Conservation (phyloP, 345 rosid genomes). For the Arabidopsis arenosa region DNA sequence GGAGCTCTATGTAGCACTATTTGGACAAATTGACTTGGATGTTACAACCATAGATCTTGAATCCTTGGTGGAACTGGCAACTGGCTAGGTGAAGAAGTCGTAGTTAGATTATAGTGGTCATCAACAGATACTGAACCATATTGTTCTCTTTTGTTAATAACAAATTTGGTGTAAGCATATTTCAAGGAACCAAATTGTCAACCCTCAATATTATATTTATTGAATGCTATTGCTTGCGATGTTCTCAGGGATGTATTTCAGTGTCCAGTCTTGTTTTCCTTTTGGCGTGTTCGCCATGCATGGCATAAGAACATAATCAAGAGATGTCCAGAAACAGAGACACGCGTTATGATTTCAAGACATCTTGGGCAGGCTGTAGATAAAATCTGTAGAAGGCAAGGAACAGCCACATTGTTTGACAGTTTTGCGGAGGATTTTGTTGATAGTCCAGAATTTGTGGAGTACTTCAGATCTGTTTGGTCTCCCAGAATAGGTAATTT, state of each 20-base stretch:
- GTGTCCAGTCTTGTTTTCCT: constrained; percentile 77
- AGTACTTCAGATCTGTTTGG: constrained; percentile 89
- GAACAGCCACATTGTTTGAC: constrained; percentile 56
- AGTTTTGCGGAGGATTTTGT: constrained; percentile 66
- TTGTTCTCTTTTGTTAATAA: constrained; percentile 16
- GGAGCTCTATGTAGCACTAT: neutral
- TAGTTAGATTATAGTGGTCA: neutral
- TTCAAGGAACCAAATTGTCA: constrained; percentile 20
- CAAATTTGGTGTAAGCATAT: neutral
- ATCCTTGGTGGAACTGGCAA: constrained; percentile 1
- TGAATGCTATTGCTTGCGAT: constrained; percentile 32
- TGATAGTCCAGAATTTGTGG: constrained; percentile 65
- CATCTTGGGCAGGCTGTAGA: constrained; percentile 69
- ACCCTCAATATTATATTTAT: neutral
- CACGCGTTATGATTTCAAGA: constrained; percentile 62
- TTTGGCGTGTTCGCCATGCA: constrained; percentile 85
- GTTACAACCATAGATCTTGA: neutral
- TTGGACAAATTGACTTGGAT: neutral
- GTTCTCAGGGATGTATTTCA: constrained; percentile 89
- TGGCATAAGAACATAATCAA: constrained; percentile 92
- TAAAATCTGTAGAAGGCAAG: constrained; percentile 67
- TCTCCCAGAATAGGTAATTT: constrained; percentile 75
- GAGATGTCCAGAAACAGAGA: constrained; percentile 71
- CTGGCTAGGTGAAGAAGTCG: constrained; percentile 8
- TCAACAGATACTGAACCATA: constrained; percentile 11